These are phyloP conservation scores for Domatiomyces catenatus DNA, from an alignment of 2,329 filamentous ascomycete genomes.

Conservation along the genomic window DNA sequence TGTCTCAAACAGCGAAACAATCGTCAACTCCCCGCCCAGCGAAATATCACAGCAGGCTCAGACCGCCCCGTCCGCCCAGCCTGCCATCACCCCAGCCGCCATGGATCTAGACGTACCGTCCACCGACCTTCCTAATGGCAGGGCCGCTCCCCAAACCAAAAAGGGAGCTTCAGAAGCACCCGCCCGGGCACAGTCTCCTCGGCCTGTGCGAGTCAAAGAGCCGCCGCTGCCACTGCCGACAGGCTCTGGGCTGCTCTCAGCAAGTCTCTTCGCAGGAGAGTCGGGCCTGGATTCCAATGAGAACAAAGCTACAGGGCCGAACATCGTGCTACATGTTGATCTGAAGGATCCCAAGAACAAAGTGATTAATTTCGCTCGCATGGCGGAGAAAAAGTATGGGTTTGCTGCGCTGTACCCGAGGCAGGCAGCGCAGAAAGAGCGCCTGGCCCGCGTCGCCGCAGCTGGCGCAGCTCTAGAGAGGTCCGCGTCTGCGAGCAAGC, in stretches of 20 bases:
- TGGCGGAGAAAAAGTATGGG: slow-evolving; percentile 87
- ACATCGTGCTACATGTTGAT: slow-evolving; percentile 69
- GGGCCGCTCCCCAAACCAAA: slow-evolving; percentile 28
- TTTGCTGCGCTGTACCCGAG: slow-evolving; percentile 88
- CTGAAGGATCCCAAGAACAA: slow-evolving; percentile 72
- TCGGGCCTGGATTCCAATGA: slow-evolving; percentile 30
- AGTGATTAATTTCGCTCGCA: slow-evolving; percentile 84
- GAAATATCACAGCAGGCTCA: slow-evolving; percentile 18
- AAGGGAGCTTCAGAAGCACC: slow-evolving; percentile 33
- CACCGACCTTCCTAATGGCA: slow-evolving; percentile 16
- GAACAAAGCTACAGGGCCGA: slow-evolving; percentile 41
- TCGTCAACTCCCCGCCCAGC: slow-evolving; percentile 12
- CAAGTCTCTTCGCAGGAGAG: slow-evolving; percentile 42
- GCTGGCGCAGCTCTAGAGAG: slow-evolving; percentile 75
- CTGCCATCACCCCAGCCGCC: slow-evolving; percentile 3
- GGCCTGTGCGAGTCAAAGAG: slow-evolving; percentile 41
- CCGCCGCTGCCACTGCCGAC: slow-evolving; percentile 41
- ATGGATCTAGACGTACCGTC: slow-evolving; percentile 12
- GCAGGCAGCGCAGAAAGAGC: slow-evolving; percentile 72
- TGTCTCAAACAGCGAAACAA: slow-evolving; percentile 8
- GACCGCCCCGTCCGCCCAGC: slow-evolving; percentile 18
- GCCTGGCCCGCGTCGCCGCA: slow-evolving; percentile 73
- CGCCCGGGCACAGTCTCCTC: slow-evolving; percentile 40
- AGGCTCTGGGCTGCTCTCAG: slow-evolving; percentile 49
- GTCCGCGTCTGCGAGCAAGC: slow-evolving; percentile 15